Conservation (phyloP, 371 early-diverging fungal genomes). For the Syncephalis plumigaleata region DNA sequence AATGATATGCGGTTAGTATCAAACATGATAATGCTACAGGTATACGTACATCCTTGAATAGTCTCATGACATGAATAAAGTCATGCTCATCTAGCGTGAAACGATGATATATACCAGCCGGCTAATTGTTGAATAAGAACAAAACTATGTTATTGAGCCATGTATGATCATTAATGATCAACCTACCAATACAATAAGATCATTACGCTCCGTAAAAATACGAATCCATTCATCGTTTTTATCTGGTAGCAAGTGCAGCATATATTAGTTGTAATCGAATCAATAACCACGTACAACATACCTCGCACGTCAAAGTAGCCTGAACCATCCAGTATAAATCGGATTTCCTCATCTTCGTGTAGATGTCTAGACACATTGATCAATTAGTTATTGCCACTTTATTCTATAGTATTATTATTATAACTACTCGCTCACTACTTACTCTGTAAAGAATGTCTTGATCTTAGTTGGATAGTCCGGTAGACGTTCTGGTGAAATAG, state of each 20-base stretch:
- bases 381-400: not conserved
- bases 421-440: slow-evolving; percentile 10
- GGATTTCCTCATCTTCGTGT: slow-evolving; percentile 95
- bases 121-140: slow-evolving; percentile 19
- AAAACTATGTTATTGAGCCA: slow-evolving; percentile 1
- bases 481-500: slow-evolving; percentile 55
- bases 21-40: not conserved
- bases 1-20: not conserved
- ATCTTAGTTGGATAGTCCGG: slow-evolving; percentile 77
- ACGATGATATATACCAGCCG: slow-evolving; percentile 91
- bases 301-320: slow-evolving; percentile 81
- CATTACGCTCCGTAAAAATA: slow-evolving; percentile 53
- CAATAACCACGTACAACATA: slow-evolving; percentile 3
- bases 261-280: not conserved
- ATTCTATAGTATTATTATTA: not conserved
- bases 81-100: slow-evolving; percentile 76
- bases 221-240: slow-evolving; percentile 76
- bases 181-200: slow-evolving; percentile 72
- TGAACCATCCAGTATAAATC: slow-evolving; percentile 73
- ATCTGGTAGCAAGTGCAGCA: slow-evolving; percentile 18
- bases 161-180: not conserved
- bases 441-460: slow-evolving; percentile 83
- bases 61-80: slow-evolving; percentile 77
- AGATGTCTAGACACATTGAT: slow-evolving; percentile 39
- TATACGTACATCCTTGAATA: slow-evolving; percentile 60